Base-by-base conservation (phyloP, 1,139 yeast species). In the Zhuliangozyma blackwelliae region DNA sequence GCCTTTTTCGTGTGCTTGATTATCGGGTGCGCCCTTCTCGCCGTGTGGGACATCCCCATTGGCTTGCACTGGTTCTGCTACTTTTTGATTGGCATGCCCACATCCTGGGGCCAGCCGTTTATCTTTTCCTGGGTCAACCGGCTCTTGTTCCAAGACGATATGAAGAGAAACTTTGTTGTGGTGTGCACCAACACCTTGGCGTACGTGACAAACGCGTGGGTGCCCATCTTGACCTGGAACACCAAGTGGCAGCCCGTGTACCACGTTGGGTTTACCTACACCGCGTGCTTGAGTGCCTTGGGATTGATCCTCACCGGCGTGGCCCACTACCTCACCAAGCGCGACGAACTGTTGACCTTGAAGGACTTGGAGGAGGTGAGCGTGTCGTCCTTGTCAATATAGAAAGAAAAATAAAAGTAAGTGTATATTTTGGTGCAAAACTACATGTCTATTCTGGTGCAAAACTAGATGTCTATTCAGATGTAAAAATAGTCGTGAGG, bases 121-220 rank as follows among this genome's bases (percentile, higher is more conserved):
- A 72, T 77, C n/a, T 75, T 71, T 40, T 33, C 79, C 2, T 77
- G 82, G 82, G 65, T 76, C 11, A 77, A 77, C 47, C 53, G 77
- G 28, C 45, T 70, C 28, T 48, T 76, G 12, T 54, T 59, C 13
- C 35, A 33, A 5, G 75, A 75, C 45, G 77, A 72, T 45, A 65
- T 69, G 67, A 73, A 73, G 49, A 55, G 81, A 42, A 71, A 70
- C 45, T 65, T 74, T 38, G 60, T 72, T 12, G 75, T 76, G 27
- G 78, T 73, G 3, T 43, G 57, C 25, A 76, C 80, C 6, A 76
- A 76, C 46, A 65, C 71, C 7, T 53, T 72, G 35, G 78, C 80
- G 0, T 76, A 75, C 44, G 74, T 72, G 6, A 71, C 77, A 0
- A 61, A 62, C n/a, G 75, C 79, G 1, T 72, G 70, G 57, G 67